These are phyloP conservation scores for Xylariaceae sp. DNA, from an alignment of 2,329 filamentous ascomycete species.

Conservation along the genomic window DNA sequence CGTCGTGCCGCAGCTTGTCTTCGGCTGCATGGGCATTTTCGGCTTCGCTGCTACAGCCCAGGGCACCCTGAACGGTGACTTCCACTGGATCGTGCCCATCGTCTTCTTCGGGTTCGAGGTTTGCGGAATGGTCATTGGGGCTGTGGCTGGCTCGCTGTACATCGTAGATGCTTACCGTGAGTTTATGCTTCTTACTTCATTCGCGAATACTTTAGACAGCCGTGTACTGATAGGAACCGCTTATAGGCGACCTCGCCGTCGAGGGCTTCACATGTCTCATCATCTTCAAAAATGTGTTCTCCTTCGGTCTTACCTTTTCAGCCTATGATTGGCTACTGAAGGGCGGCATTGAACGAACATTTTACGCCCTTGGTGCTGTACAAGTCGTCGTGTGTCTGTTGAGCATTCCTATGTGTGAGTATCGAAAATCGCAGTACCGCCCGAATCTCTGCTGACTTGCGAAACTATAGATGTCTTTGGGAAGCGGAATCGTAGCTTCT, in stretches of 20 bases:
- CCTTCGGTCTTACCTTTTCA: conserved; percentile 77
- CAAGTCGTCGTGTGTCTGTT: conserved; percentile 73
- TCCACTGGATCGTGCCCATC: conserved; percentile 69
- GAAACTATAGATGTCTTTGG: conserved; percentile 66
- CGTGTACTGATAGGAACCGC: no score
- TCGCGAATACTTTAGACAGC: no score
- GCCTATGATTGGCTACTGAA: conserved; percentile 78
- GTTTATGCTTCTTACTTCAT: conserved; percentile 27
- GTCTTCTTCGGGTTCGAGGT: conserved; percentile 83
- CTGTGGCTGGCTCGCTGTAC: conserved; percentile 80
- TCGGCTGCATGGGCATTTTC: conserved; percentile 74
- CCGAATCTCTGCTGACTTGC: neutral
- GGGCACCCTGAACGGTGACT: conserved; percentile 50
- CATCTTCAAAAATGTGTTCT: conserved; percentile 94
- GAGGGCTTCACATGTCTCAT: conserved; percentile 88
- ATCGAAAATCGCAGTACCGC: neutral
- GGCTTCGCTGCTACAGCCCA: conserved; percentile 75
- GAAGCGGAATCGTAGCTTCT: conserved; percentile 72
- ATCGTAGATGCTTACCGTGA: conserved; percentile 87
- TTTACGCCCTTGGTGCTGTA: conserved; percentile 69
- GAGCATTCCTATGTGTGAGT: conserved; percentile 76
- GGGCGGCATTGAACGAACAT: conserved; percentile 56
- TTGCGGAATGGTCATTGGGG: conserved; percentile 86
- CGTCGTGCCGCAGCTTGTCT: conserved; percentile 74
- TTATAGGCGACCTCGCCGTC: conserved; percentile 68